phyloP scores from a whole-genome alignment of 768 basidiomycete genomes.

The Hypholoma fasciculare region DNA sequence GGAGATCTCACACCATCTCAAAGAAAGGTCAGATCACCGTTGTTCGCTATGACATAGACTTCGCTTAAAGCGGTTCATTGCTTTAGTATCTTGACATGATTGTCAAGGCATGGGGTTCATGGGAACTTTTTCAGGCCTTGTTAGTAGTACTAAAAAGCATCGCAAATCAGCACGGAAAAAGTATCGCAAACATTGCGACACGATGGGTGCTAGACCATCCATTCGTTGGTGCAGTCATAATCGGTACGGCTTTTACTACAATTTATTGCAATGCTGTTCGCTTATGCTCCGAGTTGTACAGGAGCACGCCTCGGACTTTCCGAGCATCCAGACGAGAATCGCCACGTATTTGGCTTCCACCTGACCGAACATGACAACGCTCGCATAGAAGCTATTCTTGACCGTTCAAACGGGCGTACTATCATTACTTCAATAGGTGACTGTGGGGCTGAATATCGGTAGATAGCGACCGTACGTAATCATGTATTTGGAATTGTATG shows the following conservation, averaged over 20 bases:
- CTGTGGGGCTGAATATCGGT: constrained; percentile 85
- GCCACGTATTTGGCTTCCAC: constrained; percentile 56
- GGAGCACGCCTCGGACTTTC: constrained; percentile 75
- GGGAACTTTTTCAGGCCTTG: constrained; percentile 73
- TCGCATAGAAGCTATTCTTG: constrained; percentile 64
- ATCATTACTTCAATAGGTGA: constrained; percentile 76
- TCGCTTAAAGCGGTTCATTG: background rate
- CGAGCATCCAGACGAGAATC: constrained; percentile 73
- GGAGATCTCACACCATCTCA: constrained; percentile 76
- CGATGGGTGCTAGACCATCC: constrained; percentile 82
- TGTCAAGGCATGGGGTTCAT: constrained; percentile 74
- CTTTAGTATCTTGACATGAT: constrained; percentile 85
- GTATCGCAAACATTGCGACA: constrained; percentile 77
- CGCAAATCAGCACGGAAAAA: constrained; percentile 65
- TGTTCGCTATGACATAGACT: background rate
- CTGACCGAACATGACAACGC: constrained; percentile 57
- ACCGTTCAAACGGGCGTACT: constrained; percentile 56
- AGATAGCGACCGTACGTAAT: constrained; percentile 2
- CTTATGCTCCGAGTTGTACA: constrained; percentile 23
- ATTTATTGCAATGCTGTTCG: background rate
- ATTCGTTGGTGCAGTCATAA: constrained; percentile 77
- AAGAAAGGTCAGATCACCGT: constrained; percentile 55
- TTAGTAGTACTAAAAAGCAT: constrained; percentile 59
- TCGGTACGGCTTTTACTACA: constrained; percentile 46
- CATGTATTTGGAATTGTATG: too few species aligned